Evolutionary conservation across 768 basidiomycete species (phyloP).

Genomic region (Kwoniella shandongensis): DNA sequence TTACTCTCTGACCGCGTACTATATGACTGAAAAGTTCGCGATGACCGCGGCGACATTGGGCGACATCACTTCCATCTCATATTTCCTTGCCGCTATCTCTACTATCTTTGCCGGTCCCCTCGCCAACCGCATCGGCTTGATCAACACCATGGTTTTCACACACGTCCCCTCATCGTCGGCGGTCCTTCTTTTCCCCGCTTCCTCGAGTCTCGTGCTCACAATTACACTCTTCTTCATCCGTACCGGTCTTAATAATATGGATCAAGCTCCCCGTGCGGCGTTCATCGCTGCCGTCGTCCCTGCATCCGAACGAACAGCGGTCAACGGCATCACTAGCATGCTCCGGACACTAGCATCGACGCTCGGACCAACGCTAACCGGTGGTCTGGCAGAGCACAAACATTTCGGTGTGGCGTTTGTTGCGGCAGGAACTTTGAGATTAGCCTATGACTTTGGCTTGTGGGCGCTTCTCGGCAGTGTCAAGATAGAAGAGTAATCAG

Average conservation of each 20-base stretch:
- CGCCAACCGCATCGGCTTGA: constrained; percentile 32
- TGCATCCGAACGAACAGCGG: constrained; percentile 35
- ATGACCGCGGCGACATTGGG: constrained; percentile 27
- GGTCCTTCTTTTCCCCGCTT: constrained; percentile 31
- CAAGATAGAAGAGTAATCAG: constrained; percentile 18
- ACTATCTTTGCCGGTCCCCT: constrained; percentile 38
- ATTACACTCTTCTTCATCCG: constrained; percentile 33
- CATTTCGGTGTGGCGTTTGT: constrained; percentile 40
- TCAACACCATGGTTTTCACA: constrained; percentile 48
- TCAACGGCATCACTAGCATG: constrained; percentile 38
- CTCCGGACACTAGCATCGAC: constrained; percentile 33
- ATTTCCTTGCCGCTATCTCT: constrained; percentile 35
- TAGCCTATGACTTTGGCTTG: constrained; percentile 37
- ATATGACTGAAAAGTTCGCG: constrained; percentile 28
- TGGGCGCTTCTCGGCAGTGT: constrained; percentile 38
- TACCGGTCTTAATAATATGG: constrained; percentile 38
- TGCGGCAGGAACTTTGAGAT: constrained; percentile 25
- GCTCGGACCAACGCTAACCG: constrained; percentile 35
- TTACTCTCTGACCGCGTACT: constrained; percentile 36
- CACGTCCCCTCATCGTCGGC: constrained; percentile 39
- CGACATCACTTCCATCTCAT: constrained; percentile 34
- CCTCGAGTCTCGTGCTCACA: constrained; percentile 24
- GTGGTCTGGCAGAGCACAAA: constrained; percentile 25
- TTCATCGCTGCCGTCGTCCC: constrained; percentile 38
- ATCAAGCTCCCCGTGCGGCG: constrained; percentile 40